phyloP scores from a whole-genome alignment of 176 grass and related monocot genomes.

The Lolium multiflorum region DNA sequence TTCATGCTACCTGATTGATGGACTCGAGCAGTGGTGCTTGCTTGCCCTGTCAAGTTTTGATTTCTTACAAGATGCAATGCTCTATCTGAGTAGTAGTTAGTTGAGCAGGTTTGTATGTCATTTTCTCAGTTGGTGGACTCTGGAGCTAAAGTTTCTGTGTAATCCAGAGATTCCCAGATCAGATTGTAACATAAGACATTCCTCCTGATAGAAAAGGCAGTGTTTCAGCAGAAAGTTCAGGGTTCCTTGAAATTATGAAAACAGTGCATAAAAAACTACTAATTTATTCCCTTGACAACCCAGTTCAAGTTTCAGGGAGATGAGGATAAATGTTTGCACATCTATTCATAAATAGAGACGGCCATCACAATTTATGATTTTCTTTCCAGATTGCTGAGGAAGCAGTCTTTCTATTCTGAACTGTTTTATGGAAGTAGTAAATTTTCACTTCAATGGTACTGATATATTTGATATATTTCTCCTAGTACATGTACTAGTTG shows the following conservation, averaged over 20 bases:
- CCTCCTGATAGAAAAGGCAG: neutral
- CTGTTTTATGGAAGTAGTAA: neutral
- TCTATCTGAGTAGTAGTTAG: slow-evolving; percentile 11
- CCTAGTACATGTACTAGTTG: neutral
- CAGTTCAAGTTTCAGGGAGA: neutral
- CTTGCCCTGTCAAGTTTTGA: slow-evolving; percentile 6
- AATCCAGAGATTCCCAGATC: slow-evolving; percentile 19
- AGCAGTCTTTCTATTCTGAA: neutral
- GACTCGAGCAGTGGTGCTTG: neutral
- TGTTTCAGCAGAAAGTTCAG: neutral
- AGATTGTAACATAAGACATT: neutral
- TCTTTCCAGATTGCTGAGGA: neutral
- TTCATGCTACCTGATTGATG: neutral
- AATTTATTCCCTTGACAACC: neutral
- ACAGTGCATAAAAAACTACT: neutral
- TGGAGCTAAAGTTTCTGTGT: slow-evolving; percentile 20
- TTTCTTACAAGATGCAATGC: neutral
- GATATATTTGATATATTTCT: slow-evolving; percentile 26
- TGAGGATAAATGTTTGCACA: neutral
- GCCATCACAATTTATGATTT: neutral
- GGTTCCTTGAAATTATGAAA: neutral
- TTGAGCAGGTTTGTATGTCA: slow-evolving; percentile 4
- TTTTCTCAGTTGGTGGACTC: slow-evolving; percentile 37
- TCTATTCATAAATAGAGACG: neutral
- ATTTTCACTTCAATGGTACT: neutral